Conservation (phyloP, 1,139 yeast species). For the Yamadazyma aaseri region DNA sequence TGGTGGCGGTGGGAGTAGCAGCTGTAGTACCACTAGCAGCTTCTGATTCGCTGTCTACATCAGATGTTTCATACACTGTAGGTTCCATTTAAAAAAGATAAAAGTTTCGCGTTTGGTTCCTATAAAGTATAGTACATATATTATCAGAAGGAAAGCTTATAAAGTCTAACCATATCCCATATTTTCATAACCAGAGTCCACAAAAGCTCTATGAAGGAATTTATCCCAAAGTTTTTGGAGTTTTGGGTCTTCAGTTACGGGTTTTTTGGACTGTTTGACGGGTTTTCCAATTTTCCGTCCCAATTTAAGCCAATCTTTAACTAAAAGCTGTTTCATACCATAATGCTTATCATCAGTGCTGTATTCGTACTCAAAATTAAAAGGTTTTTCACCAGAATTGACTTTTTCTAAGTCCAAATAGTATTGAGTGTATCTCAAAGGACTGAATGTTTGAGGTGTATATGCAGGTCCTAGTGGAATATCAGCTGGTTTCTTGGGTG, state of each 20-base stretch:
- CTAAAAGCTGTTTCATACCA: constrained; percentile 55
- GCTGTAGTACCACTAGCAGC: constrained; percentile 6
- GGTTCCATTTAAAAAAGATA: constrained; percentile 12
- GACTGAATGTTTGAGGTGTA: constrained; percentile 66
- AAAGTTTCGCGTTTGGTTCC: neutral
- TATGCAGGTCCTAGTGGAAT: constrained; percentile 73
- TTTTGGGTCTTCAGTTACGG: constrained; percentile 4
- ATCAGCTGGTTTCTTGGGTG: constrained; percentile 57
- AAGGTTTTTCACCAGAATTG: constrained; percentile 46
- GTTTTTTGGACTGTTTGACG: constrained; percentile 17
- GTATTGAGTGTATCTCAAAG: constrained; percentile 69
- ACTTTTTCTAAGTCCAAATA: constrained; percentile 59
- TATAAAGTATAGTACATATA: neutral
- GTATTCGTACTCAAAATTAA: constrained; percentile 65
- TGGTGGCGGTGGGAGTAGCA: neutral
- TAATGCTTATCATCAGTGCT: constrained; percentile 61
- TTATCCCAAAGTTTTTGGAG: constrained; percentile 40
- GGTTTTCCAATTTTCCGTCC: constrained; percentile 55
- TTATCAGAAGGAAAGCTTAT: neutral
- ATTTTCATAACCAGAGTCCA: constrained; percentile 62
- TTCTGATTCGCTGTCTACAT: constrained; percentile 35
- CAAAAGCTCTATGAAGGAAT: constrained; percentile 55
- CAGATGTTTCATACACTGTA: constrained; percentile 53
- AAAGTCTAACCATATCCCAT: constrained; percentile 28
- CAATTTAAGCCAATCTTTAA: constrained; percentile 56